Evolutionary conservation across 164 flowering plant species (phyloP).

Genomic region (Brasenia schreberi): DNA sequence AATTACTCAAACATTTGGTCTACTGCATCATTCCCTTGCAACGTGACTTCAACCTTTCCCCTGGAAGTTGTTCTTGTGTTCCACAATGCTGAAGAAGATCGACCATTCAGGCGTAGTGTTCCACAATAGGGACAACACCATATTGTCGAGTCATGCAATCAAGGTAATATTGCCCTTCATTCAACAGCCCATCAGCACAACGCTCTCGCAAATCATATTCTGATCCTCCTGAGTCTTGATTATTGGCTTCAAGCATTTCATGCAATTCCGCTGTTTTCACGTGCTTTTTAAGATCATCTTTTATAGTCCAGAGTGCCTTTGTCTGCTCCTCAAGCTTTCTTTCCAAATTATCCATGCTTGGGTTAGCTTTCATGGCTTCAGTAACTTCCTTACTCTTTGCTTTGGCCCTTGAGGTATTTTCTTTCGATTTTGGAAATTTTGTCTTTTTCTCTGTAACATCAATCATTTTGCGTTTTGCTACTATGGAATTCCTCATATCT

Average conservation of each 20-base stretch:
- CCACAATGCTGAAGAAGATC: too few relatives aligned
- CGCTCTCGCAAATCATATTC: slow-evolving; percentile 82
- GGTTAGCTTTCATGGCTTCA: slow-evolving; percentile 10
- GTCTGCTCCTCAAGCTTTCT: slow-evolving; percentile 51
- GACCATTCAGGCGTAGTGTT: too few relatives aligned
- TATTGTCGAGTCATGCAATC: too few relatives aligned
- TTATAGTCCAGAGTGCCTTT: slow-evolving; percentile 66
- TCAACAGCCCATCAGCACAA: slow-evolving; percentile 14
- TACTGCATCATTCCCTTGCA: too few relatives aligned
- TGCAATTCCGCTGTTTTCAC: slow-evolving; percentile 64
- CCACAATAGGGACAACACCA: too few relatives aligned
- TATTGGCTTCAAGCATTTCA: slow-evolving; percentile 83
- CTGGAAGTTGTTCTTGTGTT: too few relatives aligned
- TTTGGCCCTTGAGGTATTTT: slow-evolving; percentile 14
- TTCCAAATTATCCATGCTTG: slow-evolving; percentile 21
- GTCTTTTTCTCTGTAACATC: slow-evolving; percentile 24
- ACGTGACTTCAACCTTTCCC: too few relatives aligned
- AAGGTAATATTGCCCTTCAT: too few relatives aligned
- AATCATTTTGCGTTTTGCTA: slow-evolving; percentile 46
- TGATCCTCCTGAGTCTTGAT: slow-evolving; percentile 70
- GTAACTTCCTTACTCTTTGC: slow-evolving; percentile 7
- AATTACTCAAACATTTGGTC: too few relatives aligned
- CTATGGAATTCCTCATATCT: slow-evolving; percentile 29
- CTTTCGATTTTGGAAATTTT: slow-evolving; percentile 46
- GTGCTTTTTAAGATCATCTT: slow-evolving; percentile 76